A percentile compares a stretch with the other conserved stretches of the same genome.
Conservation (phyloP, 805 yeast species). For the Wickerhamomyces bovis region DNA sequence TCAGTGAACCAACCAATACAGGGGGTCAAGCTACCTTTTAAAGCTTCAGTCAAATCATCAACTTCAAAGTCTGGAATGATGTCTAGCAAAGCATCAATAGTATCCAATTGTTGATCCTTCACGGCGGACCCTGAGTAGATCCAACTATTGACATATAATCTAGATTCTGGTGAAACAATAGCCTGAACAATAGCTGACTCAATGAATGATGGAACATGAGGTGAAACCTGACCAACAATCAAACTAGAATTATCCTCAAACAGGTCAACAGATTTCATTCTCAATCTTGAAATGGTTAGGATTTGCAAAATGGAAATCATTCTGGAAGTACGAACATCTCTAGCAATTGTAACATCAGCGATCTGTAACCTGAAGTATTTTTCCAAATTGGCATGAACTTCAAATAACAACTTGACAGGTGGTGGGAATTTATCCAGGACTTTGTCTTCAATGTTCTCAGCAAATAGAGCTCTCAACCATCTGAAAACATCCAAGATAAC, state of each 20-base stretch:
- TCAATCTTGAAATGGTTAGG: slow-evolving; percentile 56
- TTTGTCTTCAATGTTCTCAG: slow-evolving; percentile 37
- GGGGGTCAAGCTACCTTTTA: slow-evolving; percentile 53
- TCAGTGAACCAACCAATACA: slow-evolving; percentile 91
- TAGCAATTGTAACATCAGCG: slow-evolving; percentile 51
- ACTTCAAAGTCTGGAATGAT: slow-evolving; percentile 31
- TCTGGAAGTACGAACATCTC: slow-evolving; percentile 54
- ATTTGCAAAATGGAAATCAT: slow-evolving; percentile 66
- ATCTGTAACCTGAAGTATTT: slow-evolving; percentile 59
- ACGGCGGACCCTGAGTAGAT: slow-evolving; percentile 35
- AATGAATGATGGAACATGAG: slow-evolving; percentile 73
- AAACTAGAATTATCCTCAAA: slow-evolving; percentile 23
- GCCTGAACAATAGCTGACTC: slow-evolving; percentile 76
- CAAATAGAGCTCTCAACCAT: slow-evolving; percentile 57
- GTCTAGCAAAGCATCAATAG: slow-evolving; percentile 27
- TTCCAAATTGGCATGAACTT: slow-evolving; percentile 61
- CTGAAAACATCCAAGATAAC: slow-evolving; percentile 61
- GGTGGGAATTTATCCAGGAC: slow-evolving; percentile 54
- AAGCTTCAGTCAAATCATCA: slow-evolving; percentile 24
- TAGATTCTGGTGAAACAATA: slow-evolving; percentile 72
- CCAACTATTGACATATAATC: slow-evolving; percentile 70
- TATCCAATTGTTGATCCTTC: slow-evolving; percentile 18
- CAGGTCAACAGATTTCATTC: slow-evolving; percentile 54
- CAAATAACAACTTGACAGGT: slow-evolving; percentile 58
- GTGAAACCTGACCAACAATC: slow-evolving; percentile 26